Conservation (phyloP, 768 basidiomycete species). For the Gloeopeniophorella convolvens region DNA sequence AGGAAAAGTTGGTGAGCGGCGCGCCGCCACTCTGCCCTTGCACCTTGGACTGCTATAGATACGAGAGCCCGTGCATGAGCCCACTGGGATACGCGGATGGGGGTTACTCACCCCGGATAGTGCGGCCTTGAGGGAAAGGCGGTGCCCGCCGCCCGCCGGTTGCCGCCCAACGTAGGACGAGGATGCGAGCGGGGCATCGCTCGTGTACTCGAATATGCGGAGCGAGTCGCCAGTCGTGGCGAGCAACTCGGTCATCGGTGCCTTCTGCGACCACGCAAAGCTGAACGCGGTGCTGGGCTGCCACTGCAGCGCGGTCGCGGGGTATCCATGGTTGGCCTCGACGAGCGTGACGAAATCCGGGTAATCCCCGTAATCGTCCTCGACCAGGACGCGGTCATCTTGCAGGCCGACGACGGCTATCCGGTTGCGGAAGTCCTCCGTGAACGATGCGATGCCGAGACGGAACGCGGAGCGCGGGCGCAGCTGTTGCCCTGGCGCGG, state of each 20-base stretch:
- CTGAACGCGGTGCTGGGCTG: slow-evolving; percentile 68
- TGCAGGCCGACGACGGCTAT: slow-evolving; percentile 74
- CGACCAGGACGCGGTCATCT: slow-evolving; percentile 82
- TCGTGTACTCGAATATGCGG: slow-evolving; percentile 83
- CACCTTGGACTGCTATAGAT: slow-evolving; percentile 74
- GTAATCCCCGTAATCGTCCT: slow-evolving; percentile 77
- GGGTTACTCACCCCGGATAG: slow-evolving; percentile 64
- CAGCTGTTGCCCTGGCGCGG: slow-evolving; percentile 64
- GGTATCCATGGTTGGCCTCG: slow-evolving; percentile 82
- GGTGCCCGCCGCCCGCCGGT: slow-evolving; percentile 50
- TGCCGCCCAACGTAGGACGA: slow-evolving; percentile 69
- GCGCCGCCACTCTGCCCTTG: slow-evolving; percentile 79
- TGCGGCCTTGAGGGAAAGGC: slow-evolving; percentile 65
- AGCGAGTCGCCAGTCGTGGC: slow-evolving; percentile 94
- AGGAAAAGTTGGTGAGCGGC: slow-evolving; percentile 94
- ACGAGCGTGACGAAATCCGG: slow-evolving; percentile 85
- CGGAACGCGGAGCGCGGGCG: slow-evolving; percentile 77
- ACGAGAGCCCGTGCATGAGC: slow-evolving; percentile 9
- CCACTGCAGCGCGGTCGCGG: slow-evolving; percentile 90
- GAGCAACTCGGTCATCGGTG: slow-evolving; percentile 66
- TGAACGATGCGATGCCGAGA: slow-evolving; percentile 78
- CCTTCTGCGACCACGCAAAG: slow-evolving; percentile 65
- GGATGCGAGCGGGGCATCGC: slow-evolving; percentile 50
- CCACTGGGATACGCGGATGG: slow-evolving; percentile 1
- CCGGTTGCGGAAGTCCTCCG: slow-evolving; percentile 77